A percentile compares a stretch with the other conserved stretches of the same genome.
Evolutionary conservation across 495 filamentous ascomycete genomes (phyloP).

Genomic region (Penicillium coffeae): DNA sequence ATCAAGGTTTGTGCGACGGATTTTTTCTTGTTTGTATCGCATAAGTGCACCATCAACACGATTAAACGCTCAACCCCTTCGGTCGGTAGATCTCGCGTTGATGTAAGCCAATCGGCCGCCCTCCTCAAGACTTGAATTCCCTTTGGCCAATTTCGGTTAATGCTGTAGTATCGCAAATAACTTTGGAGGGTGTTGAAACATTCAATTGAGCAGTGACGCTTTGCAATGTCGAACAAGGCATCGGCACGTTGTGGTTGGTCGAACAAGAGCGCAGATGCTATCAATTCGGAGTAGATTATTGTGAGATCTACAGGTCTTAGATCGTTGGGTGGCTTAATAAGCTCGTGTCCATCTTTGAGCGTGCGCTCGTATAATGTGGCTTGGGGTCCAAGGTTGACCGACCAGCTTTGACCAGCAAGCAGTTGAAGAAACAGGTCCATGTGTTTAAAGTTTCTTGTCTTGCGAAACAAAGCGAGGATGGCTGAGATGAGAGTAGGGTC

Average conservation of each 20-base stretch:
- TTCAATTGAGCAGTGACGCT: slow-evolving; percentile 38
- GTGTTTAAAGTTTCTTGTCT: slow-evolving; percentile 40
- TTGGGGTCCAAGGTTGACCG: slow-evolving; percentile 32
- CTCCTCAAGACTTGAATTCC: slow-evolving; percentile 31
- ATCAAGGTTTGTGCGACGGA: slow-evolving; percentile 34
- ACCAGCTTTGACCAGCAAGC: slow-evolving; percentile 35
- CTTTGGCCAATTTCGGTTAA: slow-evolving; percentile 37
- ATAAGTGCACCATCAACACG: slow-evolving; percentile 37
- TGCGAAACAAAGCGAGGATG: slow-evolving; percentile 37
- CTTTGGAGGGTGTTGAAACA: slow-evolving; percentile 34
- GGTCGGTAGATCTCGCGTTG: slow-evolving; percentile 27
- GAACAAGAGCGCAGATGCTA: slow-evolving; percentile 36
- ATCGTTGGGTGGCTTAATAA: slow-evolving; percentile 34
- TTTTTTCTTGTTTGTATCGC: slow-evolving; percentile 30
- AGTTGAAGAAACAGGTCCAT: slow-evolving; percentile 43
- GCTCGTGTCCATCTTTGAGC: slow-evolving; percentile 30
- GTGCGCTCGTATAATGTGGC: slow-evolving; percentile 17
- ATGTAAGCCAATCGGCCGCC: slow-evolving; percentile 33
- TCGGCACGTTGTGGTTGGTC: slow-evolving; percentile 44
- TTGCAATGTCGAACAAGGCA: slow-evolving; percentile 37
- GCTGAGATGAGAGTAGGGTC: slow-evolving; percentile 35
- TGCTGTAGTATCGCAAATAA: slow-evolving; percentile 39
- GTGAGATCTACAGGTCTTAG: slow-evolving; percentile 21
- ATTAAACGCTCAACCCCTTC: slow-evolving; percentile 32
- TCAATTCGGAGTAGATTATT: slow-evolving; percentile 34